Evolutionary conservation across 1,139 yeast genomes (phyloP), one percentile per base, ranked within the genome.

Genomic region (Scheffersomyces illinoinensis): DNA sequence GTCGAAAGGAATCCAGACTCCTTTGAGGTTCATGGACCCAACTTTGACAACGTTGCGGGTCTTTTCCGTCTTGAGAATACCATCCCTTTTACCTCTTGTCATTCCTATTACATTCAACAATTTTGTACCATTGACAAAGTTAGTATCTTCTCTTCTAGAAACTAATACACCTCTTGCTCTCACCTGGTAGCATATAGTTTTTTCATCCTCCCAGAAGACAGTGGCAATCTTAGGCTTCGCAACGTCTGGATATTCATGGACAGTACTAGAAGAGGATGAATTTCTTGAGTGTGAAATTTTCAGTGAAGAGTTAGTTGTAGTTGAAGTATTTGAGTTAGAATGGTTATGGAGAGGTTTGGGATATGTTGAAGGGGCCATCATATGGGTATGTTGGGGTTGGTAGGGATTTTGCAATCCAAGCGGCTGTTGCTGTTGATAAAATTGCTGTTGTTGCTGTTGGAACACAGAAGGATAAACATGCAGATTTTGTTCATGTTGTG

Each of bases 31-130:
- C 85, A 84, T 84, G 1, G 83, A 75, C 0, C 88, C 88, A 10
- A 78, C 76, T 62, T 83, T 83, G 19, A 84, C 83, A 0, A 84
- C 87, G 24, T 67, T 71, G 48, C 83, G 73, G 4, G 69, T 67
- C 61, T 75, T 77, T 62, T 84, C 88, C 3, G 81, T 71, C 62
- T 84, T 84, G 53, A 84, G 74, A 24, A 84, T 82, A 10, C 88
- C 87, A 64, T 84, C 88, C 56, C 88, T 69, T 57, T 86, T 73
- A 3, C 88, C 88, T 59, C 88, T 70, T 2, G 87, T 80, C 84
- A 85, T 83, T 50, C 84, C 85, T 2, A 85, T 83, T 10, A 84
- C 87, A 62, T 85, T 85, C 55, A 85, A 72, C 21, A 85, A 73
- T 63, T 85, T 85, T 8, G 88, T 85, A 0, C 87, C 88, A 63